These are phyloP conservation scores for Ochetophila trinervis DNA, from an alignment of 306 rosid species.

Conservation along the genomic window DNA sequence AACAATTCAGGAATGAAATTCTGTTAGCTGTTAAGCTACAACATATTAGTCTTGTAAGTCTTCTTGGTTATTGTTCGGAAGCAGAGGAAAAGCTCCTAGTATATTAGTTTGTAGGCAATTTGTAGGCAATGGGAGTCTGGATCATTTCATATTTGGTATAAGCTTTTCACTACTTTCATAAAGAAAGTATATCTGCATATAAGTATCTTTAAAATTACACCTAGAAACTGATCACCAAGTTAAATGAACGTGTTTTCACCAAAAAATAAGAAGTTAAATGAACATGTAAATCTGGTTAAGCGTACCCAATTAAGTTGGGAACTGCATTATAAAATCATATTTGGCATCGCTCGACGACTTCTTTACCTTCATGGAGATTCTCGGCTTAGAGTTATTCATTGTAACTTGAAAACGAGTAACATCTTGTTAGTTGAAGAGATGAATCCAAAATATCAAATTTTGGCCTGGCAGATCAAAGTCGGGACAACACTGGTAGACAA, in stretches of 20 bases:
- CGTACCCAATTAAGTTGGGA: constrained; percentile 42
- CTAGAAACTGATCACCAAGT: constrained; percentile 5
- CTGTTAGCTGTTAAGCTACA: constrained; percentile 57
- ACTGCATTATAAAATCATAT: constrained; percentile 43
- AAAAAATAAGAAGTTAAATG: constrained; percentile 1
- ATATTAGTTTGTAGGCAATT: constrained; percentile 59
- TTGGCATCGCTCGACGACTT: constrained; percentile 50
- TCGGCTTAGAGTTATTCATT: constrained; percentile 44
- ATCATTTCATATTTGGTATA: constrained; percentile 48
- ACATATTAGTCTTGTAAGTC: constrained; percentile 56
- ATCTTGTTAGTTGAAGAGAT: constrained; percentile 42
- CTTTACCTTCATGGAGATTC: constrained; percentile 64
- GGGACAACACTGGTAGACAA: constrained; percentile 36
- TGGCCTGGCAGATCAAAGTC: constrained; percentile 58
- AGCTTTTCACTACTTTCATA: background rate
- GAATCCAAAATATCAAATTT: constrained; percentile 58
- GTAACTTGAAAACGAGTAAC: constrained; percentile 60
- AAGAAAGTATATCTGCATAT: background rate
- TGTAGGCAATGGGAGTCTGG: constrained; percentile 55
- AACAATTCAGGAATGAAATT: constrained; percentile 60
- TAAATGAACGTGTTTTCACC: constrained; percentile 15
- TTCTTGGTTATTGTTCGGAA: constrained; percentile 57
- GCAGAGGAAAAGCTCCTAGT: constrained; percentile 46
- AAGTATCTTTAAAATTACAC: background rate
- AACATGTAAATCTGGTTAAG: constrained; percentile 33